Evolutionary conservation across 129 eudicot species (phyloP), one percentile per base, ranked within the genome.

Genomic region (Scalesia atractyloides): DNA sequence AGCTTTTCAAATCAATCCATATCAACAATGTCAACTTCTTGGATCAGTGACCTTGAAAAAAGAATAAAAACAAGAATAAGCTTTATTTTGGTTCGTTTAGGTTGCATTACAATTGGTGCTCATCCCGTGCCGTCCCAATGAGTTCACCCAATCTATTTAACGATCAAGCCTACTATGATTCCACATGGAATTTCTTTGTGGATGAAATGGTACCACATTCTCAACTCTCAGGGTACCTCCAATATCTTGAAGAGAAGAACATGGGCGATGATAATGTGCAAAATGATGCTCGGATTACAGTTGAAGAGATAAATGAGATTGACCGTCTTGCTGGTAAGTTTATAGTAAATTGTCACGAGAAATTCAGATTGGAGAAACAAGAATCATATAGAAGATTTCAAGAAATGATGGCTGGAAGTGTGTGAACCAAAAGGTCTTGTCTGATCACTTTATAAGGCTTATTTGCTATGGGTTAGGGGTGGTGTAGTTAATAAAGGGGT

Each of bases 371-470:
- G 88, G 99, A 95, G 85, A 95, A 95, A 72, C 80, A 73, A 68
- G 99, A 95, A 78, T 95, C 99, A 3, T 86, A 88, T 44, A 90
- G 99, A 76, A 88, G 88, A 81, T 95, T 82, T 69, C 99, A 95
- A 74, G 99, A 90, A 65, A 88, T 95, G 96, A 85, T 95, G 95
- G 99, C 97, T 70, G 88, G 99, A 88, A 90, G 99, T 82, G 82
- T 88, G 80, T 88, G 93, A 94, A 17, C 85, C 46, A 76, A 81
- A 82, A 39, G 39, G 52, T 5, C 50, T 39, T 46, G 41, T 57
- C 62, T 68, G 22, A 33, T 61, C 62, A 37, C 56, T 70, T 63
- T 65, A 16, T 75, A 17, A 15, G 43, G 62, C 52, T 74, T 49
- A 33, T 54, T 59, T 56, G 51, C 50, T 37, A 78, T 51, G 53